Base-by-base conservation (phyloP, 441 rosid genomes). In the Viola pubescens region DNA sequence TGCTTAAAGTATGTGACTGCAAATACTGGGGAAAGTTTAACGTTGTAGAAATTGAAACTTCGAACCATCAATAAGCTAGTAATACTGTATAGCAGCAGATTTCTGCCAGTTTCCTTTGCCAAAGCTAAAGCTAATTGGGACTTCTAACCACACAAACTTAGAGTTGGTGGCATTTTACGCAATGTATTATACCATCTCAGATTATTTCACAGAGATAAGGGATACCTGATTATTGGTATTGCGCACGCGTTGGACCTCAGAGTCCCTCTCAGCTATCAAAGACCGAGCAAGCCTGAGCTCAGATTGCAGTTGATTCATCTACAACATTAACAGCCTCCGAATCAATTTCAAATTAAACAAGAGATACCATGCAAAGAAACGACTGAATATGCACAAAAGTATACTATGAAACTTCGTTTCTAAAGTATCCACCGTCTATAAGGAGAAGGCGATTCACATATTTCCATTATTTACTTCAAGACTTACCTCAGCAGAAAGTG, bases 241-340 rank as follows among this genome's bases (percentile, higher is more conserved):
- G 48, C 86, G 92, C 54, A 92, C 80, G 9, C 70, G 77, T 69
- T 84, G 97, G 62, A 89, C 75, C 76, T 92, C 98, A 66, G 87
- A 75, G 62, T 92, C 96, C 69, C 89, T 87, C 74, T 87, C 97
- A 26, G 89, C 88, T 67, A 92, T 87, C 70, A 89, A 66, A 37
- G 98, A 87, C 46, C 94, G 81, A 66, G 97, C 98, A 45, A 92
- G 92, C 64, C 81, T 81, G 13, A 92, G 83, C 74, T 92, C 98
- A 3, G 92, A 87, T 70, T 89, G 98, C 68, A 87, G 76, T 70
- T 92, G 98, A 78, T 92, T 82, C 88, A 86, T 85, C 98, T 92
- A 78, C 59, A 70, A 54, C 47, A 56, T 52, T 63, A 71, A 13
- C 16, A 53, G 9, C 37, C 6, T 10, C 1, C 5, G 11, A 53